Evolutionary conservation across 805 yeast genomes (phyloP), one percentile per base, ranked within the genome.

Genomic region (Geotrichum ghanense): DNA sequence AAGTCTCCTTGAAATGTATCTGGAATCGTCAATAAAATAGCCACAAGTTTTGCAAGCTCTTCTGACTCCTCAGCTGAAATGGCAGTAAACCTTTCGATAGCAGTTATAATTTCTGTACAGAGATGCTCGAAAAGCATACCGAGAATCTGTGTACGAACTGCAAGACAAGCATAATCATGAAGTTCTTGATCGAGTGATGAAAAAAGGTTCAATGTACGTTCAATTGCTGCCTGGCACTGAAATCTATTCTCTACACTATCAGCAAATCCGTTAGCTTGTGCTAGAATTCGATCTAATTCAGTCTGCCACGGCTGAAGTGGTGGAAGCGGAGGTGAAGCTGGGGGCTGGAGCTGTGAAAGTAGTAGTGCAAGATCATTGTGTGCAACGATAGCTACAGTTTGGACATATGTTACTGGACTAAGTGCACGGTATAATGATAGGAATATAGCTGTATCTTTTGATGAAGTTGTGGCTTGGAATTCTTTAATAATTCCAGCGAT

Each of bases 61-160:
- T 39, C 46, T 7, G 52, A 51, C 25, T 64, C 66, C 12, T 44
- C 51, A 25, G 54, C 65, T 1, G 65, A 52, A 41, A 64, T 62
- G 22, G 59, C 66, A n/a, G 43, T 48, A 27, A 49, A 45, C 2
- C 49, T 42, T 37, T 53, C 57, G 5, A 63, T 48, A 3, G 44
- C 46, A 1, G 35, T 31, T 14, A 58, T 51, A 3, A 59, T 45
- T 3, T 51, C 34, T 3, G 51, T 50, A 2, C 58, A 59, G 2
- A 55, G 45, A n/a, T 48, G 51, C 47, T 64, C 67, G 12, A 54
- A 43, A 37, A 58, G 25, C 3, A 48, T 35, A 1, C 58, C 59
- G 5, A 50, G 21, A 44, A 58, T 42, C 16, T 44, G 41, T 17
- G 43, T 23, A 6, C 45, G 50, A 5, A 46, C 47, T 2, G 50